Base-by-base conservation (phyloP, 2,329 filamentous ascomycete genomes). In the Orbilia ellipsospora region DNA sequence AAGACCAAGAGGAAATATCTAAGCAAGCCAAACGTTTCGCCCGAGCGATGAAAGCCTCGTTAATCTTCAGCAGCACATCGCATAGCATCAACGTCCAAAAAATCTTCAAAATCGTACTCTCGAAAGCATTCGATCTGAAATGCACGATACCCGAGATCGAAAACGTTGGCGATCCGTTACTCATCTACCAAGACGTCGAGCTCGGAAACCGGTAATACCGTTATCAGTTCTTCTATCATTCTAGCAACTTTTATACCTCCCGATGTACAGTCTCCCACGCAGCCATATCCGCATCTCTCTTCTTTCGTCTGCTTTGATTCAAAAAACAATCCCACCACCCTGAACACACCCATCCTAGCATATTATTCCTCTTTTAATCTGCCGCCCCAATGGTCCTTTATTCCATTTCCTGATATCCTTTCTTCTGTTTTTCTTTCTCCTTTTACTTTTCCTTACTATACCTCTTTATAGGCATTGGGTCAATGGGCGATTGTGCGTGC, bases 11-110 rank as follows among this genome's bases (percentile, higher is more conserved):
- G 83, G 95, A 99, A 84, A 99, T 99, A 77, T 97, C 93, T 13
- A 94, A 95, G 81, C 94, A 97, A 87, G 93, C 95, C 20, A 68
- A 68, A 84, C 73, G 83, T 77, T 51, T 63, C 45, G 67, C 20
- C n/a, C 48, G 44, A 83, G 95, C 95, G 10, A 99, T 99, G 95
- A 92, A 96, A 80, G 95, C 95, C 74, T 93, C 93, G 80, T 87
- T 99, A 80, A 98, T 99, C 81, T 99, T 99, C 84, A 97, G 93
- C 84, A 98, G 94, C 83, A 99, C 95, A 65, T 97, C 94, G 82
- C 95, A 99, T 84, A 97, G 94, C 83, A 99, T 99, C 86, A 99
- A 99, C 80, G 95, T 99, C 77, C 95, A 99, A 84, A 99, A 98
- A 94, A 99, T 99, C 81, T 99, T 99, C 88, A 99, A 99, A 84